A percentile compares a stretch with the other conserved stretches of the same genome.
phyloP scores from a whole-genome alignment of 257 asterid genomes.

The Misopates orontium region DNA sequence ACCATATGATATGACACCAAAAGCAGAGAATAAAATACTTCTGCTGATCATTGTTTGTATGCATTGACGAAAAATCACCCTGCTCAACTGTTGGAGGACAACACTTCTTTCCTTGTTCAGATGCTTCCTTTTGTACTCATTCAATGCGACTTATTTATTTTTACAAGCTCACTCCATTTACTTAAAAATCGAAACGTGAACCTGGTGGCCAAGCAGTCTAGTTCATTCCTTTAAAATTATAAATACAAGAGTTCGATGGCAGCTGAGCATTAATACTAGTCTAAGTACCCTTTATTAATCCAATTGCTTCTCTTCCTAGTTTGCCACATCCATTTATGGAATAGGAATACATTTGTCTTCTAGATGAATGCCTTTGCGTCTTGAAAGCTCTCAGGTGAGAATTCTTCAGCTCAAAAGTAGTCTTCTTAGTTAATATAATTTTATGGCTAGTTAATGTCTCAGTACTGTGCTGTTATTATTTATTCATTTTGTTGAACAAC shows the following conservation, averaged over 20 bases:
- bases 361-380: constrained; percentile 38
- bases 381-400: constrained; percentile 84
- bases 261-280: background rate
- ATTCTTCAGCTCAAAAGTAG: background rate
- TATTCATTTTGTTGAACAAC: background rate
- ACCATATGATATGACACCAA: background rate
- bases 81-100: constrained; percentile 3
- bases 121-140: background rate
- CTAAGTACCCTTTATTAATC: no score
- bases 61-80: constrained; percentile 1
- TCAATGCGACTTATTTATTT: background rate
- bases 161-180: background rate
- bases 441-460: background rate
- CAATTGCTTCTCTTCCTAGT: constrained; percentile 5
- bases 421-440: background rate
- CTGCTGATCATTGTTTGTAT: background rate
- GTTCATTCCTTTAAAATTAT: background rate
- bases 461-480: background rate
- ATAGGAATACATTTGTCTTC: constrained; percentile 17
- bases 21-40: background rate
- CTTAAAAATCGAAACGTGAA: background rate
- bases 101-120: constrained; percentile 3
- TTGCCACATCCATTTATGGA: background rate
- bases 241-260: background rate
- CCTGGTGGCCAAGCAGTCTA: constrained; percentile 5